Conservation (phyloP, 139 green algal species). For the Desmodesmus armatus region DNA sequence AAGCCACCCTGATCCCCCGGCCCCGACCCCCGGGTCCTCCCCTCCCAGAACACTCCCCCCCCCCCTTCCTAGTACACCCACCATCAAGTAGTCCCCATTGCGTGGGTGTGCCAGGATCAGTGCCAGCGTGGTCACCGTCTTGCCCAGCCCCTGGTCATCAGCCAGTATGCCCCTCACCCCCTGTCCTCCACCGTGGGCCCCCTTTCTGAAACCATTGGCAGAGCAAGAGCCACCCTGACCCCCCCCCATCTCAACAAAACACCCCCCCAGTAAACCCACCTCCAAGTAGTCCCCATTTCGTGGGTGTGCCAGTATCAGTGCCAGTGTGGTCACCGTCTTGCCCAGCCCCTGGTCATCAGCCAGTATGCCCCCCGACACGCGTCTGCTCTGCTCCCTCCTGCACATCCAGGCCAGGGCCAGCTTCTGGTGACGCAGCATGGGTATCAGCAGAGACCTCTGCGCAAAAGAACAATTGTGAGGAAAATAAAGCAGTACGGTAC, state of each 20-base stretch:
- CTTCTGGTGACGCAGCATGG: conserved; percentile 49
- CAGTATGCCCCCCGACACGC: conserved; percentile 77
- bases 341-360: conserved; percentile 90
- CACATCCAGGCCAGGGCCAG: conserved; percentile 79
- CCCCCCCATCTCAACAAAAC: not conserved
- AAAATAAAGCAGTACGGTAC: not conserved
- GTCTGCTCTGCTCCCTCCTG: conserved; percentile 50
- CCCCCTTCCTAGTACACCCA: too few relatives aligned
- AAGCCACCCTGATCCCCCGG: too few relatives aligned
- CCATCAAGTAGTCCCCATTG: conserved; percentile 23
- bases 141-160: conserved; percentile 90
- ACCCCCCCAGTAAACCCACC: not conserved
- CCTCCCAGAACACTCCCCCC: too few relatives aligned
- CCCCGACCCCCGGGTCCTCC: too few relatives aligned
- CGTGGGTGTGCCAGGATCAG: conserved; percentile 76
- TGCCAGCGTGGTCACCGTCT: conserved; percentile 84
- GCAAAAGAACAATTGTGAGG: not conserved
- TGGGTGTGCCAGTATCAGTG: conserved; percentile 78
- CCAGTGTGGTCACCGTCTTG: conserved; percentile 87
- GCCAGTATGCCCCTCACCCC: conserved; percentile 89
- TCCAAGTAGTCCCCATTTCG: conserved; percentile 29
- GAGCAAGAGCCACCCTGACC: too few relatives aligned
- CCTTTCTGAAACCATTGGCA: too few relatives aligned
- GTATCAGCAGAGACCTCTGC: conserved; percentile 11
- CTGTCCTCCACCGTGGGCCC: too few relatives aligned